Conservation (phyloP, 306 rosid genomes). For the Dalbergia oliveri region DNA sequence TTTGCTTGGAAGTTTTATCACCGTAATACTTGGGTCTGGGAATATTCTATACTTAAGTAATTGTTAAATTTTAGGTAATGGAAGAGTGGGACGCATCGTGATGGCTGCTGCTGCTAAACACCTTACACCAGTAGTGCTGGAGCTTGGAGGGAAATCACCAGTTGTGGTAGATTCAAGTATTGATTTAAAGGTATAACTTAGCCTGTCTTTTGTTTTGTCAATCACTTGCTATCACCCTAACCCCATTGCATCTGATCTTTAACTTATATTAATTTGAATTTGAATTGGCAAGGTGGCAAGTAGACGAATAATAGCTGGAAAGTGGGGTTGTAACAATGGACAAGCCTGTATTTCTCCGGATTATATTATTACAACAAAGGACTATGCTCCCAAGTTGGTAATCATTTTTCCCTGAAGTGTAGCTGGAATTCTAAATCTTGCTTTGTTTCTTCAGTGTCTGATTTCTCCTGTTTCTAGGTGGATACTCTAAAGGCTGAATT, state of each 20-base stretch:
- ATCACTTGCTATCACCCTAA: not conserved
- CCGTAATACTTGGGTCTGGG: not conserved
- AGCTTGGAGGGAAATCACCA: slow-evolving; percentile 99
- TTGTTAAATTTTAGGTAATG: slow-evolving; percentile 67
- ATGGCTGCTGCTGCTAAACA: slow-evolving; percentile 98
- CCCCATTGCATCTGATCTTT: slow-evolving; percentile 33
- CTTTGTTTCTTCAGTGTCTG: slow-evolving; percentile 39
- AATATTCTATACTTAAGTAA: slow-evolving; percentile 5
- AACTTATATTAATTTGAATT: slow-evolving; percentile 30
- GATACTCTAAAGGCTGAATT: slow-evolving; percentile 78
- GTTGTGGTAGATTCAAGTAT: slow-evolving; percentile 81
- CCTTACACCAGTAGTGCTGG: slow-evolving; percentile 96
- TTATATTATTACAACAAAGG: slow-evolving; percentile 80
- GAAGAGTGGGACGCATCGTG: slow-evolving; percentile 83
- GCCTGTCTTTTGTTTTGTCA: slow-evolving; percentile 13
- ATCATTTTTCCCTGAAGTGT: slow-evolving; percentile 41
- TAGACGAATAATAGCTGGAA: slow-evolving; percentile 88
- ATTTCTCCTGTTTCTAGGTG: slow-evolving; percentile 62
- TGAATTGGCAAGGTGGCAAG: slow-evolving; percentile 67
- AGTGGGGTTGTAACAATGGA: slow-evolving; percentile 95
- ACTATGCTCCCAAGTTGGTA: slow-evolving; percentile 88
- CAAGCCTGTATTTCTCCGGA: slow-evolving; percentile 96
- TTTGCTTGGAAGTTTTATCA: slow-evolving; percentile 1
- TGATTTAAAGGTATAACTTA: slow-evolving; percentile 66
- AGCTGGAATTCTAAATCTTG: slow-evolving; percentile 31